Conservation (phyloP, 2,329 filamentous ascomycete species). For the Cladosporium sp. region DNA sequence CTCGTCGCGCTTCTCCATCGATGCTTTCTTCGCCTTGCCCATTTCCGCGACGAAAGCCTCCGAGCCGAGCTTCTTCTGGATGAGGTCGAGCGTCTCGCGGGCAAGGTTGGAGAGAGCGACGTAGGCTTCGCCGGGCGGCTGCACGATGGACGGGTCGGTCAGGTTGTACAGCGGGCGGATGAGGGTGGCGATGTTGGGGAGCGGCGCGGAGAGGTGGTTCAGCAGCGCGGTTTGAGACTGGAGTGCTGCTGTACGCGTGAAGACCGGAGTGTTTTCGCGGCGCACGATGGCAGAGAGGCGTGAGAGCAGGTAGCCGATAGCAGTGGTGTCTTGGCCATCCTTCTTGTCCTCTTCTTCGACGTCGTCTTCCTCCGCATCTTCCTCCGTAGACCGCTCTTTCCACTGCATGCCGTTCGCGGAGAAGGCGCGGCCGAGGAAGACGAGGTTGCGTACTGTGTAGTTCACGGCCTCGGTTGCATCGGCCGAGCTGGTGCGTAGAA, state of each 20-base stretch:
- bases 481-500: slow-evolving; percentile 57
- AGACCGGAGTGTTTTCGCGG: slow-evolving; percentile 57
- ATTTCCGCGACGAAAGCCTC: slow-evolving; percentile 70
- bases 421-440: slow-evolving; percentile 68
- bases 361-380: slow-evolving; percentile 37
- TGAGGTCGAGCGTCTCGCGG: slow-evolving; percentile 68
- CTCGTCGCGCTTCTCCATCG: slow-evolving; percentile 65
- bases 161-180: slow-evolving; percentile 71
- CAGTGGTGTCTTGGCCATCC: slow-evolving; percentile 34
- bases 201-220: slow-evolving; percentile 52
- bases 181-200: slow-evolving; percentile 57
- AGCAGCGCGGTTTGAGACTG: slow-evolving; percentile 66
- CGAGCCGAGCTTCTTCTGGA: slow-evolving; percentile 81
- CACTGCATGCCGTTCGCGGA: slow-evolving; percentile 51
- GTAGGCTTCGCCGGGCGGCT: slow-evolving; percentile 49
- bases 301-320: slow-evolving; percentile 69
- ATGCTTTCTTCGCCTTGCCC: slow-evolving; percentile 63
- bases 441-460: slow-evolving; percentile 72
- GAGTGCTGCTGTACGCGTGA: slow-evolving; percentile 64
- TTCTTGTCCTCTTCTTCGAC: slow-evolving; percentile 40
- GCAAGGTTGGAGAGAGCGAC: slow-evolving; percentile 66
- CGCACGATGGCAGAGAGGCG: slow-evolving; percentile 74
- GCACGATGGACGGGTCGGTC: slow-evolving; percentile 67
- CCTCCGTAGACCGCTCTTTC: slow-evolving; percentile 38
- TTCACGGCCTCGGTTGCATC: slow-evolving; percentile 62